Base-by-base conservation (phyloP, 1,284 basidiomycete species). In the Testicularia cyperi region DNA sequence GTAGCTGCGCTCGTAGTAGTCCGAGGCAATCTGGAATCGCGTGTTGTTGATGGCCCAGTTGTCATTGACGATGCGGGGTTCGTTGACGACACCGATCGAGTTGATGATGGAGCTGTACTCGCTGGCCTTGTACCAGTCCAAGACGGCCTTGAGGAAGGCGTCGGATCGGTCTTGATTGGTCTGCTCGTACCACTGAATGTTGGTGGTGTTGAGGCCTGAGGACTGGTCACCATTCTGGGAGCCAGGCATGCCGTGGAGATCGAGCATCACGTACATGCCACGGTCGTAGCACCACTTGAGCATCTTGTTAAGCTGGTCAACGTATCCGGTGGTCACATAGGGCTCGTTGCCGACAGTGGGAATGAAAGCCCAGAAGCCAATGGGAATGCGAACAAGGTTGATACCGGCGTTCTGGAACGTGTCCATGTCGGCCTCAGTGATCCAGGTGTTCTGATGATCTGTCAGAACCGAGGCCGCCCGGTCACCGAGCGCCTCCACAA, bases 181-280 rank as follows among this genome's bases (percentile, higher is more conserved):
- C 32, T 51, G 38, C 2, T 10, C 16, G 44, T 52, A 75, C 68
- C 69, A 75, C 31, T 43, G 27, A 22, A 55, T 40, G 41, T 49
- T 51, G 41, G 68, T 61, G 30, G 62, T 65, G 60, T 72, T 73
- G 69, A 61, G 69, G 5, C 72, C 72, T 8, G 61, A 67, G 10
- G 70, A 67, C 55, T 75, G 72, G 44, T 75, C 72, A 34, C 71
- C 71, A 37, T 72, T 72, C 57, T 80, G 79, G n/a, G 72, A 74
- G 29, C 79, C 79, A 10, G 79, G 79, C 44, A 80, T 65, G 23
- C 77, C 78, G 63, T 80, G 79, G 26, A 79, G 54, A 45, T 80
- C 79, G 35, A 80, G 66, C 47, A 79, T 55, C 26, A 77, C 75
- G 47, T 79, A 78, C 68, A 79, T 78, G 36, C 65, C 63, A 29